Percentiles rank a stretch among this genome's conserved stretches.
phyloP scores from a whole-genome alignment of 164 flowering plant species.

The Vitis vinifera region ASM3070453v1 NC_081811.1:23042001-23042500 shows the following conservation, averaged over 20 bases:
- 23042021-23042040: neutral
- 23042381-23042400: too few species aligned
- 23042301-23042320: conserved; percentile 88
- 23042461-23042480: too few species aligned
- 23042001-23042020: neutral
- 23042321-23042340: conserved; percentile 94
- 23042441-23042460: too few species aligned
- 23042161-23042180: too few species aligned
- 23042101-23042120: neutral
- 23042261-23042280: conserved; percentile 86
- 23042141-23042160: too few species aligned
- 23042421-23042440: too few species aligned
- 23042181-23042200: conserved; percentile 75
- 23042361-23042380: neutral
- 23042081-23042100: neutral
- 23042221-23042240: conserved; percentile 85
- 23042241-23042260: conserved; percentile 77
- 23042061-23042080: neutral
- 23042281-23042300: conserved; percentile 71
- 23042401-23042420: too few species aligned
- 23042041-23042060: neutral
- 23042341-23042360: neutral
- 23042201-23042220: conserved; percentile 77
- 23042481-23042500: neutral
- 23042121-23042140: neutral